A percentile compares a stretch with the other conserved stretches of the same genome.
phyloP scores from a whole-genome alignment of 1,284 basidiomycete genomes.

The Melampsora medusae region DNA sequence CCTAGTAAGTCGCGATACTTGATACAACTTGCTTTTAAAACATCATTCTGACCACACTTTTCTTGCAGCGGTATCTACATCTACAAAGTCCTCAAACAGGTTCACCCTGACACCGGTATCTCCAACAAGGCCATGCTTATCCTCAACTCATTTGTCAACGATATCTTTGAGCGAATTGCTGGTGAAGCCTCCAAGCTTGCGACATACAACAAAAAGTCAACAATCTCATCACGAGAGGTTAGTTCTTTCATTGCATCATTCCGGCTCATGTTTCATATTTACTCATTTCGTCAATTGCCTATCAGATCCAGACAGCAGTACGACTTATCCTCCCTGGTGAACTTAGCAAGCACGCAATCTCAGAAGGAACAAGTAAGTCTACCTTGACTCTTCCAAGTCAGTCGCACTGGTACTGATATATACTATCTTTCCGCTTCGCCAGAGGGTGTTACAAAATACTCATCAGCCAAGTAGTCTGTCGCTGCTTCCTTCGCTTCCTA shows the following conservation, averaged over 20 bases:
- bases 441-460: constrained; percentile 61
- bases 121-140: constrained; percentile 96
- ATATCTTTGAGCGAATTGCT: constrained; percentile 87
- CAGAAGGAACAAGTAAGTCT: constrained; percentile 64
- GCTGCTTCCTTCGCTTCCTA: background rate
- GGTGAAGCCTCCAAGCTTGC: constrained; percentile 86
- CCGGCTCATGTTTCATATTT: constrained; percentile 38
- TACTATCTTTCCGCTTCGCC: background rate
- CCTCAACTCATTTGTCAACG: constrained; percentile 67
- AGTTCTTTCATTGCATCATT: background rate
- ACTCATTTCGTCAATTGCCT: constrained; percentile 48
- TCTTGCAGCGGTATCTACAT: constrained; percentile 65
- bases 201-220: constrained; percentile 88
- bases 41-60: constrained; percentile 41
- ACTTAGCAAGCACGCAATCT: constrained; percentile 75
- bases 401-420: constrained; percentile 52
- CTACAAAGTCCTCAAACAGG: constrained; percentile 84
- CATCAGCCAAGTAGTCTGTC: constrained; percentile 57
- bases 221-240: constrained; percentile 80
- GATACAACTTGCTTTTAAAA: constrained; percentile 46
- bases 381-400: constrained; percentile 48
- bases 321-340: constrained; percentile 86
- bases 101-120: constrained; percentile 95
- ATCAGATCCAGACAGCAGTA: constrained; percentile 76
- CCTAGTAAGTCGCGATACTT: constrained; percentile 52